Conservation (phyloP, 1,284 basidiomycete genomes). For the Microbotryomycetes sp. region DNA sequence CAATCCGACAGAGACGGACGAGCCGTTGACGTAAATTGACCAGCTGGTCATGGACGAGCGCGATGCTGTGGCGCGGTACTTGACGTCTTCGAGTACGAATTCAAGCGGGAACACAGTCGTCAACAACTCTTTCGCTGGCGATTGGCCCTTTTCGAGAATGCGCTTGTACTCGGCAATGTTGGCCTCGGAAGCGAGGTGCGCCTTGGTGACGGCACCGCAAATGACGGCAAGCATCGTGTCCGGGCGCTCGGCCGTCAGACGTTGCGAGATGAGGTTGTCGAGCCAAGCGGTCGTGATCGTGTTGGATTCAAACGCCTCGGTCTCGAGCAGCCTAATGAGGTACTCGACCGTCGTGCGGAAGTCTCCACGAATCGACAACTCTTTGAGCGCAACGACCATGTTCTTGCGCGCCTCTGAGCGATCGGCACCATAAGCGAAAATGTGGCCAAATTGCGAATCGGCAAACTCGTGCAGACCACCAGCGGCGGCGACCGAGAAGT, state of each 20-base stretch:
- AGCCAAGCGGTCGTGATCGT: slow-evolving; percentile 98
- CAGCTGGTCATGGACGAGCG: slow-evolving; percentile 80
- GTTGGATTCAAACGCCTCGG: slow-evolving; percentile 94
- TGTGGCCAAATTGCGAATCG: slow-evolving; percentile 97
- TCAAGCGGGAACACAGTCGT: slow-evolving; percentile 97
- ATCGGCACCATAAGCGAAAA: slow-evolving; percentile 98
- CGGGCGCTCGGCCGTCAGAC: slow-evolving; percentile 93
- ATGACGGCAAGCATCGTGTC: slow-evolving; percentile 87
- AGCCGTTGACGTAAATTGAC: slow-evolving; percentile 95
- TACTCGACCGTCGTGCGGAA: slow-evolving; percentile 99
- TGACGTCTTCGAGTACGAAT: slow-evolving; percentile 85
- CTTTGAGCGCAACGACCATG: slow-evolving; percentile 98
- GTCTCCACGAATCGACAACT: slow-evolving; percentile 96
- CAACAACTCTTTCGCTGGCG: slow-evolving; percentile 85
- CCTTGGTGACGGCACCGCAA: slow-evolving; percentile 95
- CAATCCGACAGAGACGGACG: slow-evolving; percentile 78
- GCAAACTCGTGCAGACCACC: slow-evolving; percentile 99
- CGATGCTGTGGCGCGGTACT: slow-evolving; percentile 93
- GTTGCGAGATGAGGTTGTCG: slow-evolving; percentile 89
- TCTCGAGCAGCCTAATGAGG: slow-evolving; percentile 62
- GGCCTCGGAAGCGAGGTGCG: slow-evolving; percentile 78
- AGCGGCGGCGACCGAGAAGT: slow-evolving; percentile 93
- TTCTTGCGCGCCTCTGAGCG: slow-evolving; percentile 93
- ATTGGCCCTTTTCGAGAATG: slow-evolving; percentile 95
- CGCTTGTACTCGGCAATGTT: slow-evolving; percentile 92